Base-by-base conservation (phyloP, 2,329 filamentous ascomycete species). In the Beauveria scarabaeidicola region DNA sequence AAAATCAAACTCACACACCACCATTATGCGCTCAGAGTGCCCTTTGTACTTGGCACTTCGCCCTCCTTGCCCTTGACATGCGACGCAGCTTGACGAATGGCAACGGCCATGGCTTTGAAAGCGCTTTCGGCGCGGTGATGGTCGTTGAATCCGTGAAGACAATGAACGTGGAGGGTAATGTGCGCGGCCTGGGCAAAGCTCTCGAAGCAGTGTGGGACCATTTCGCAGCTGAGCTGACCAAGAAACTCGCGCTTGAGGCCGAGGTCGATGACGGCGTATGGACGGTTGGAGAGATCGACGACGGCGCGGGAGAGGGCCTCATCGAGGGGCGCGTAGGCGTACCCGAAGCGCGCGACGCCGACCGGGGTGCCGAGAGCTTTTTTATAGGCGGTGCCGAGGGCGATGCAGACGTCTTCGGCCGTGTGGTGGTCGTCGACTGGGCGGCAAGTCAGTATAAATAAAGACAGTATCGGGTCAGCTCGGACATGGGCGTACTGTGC, bases 341-440 rank as follows among this genome's bases (percentile, higher is more conserved):
- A 89, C 36, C 93, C 94, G 76, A 97, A 99, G 52, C 94, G 87
- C 61, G 90, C 89, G 52, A 97, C 85, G 19, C 93, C 94, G 29
- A 87, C 81, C 9, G 89, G 88, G 10, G 84, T 83, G 63, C 89
- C 87, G 46, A 99, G 84, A 17, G 92, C 90, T 52, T 81, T 74
- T 69, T 89, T 88, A 77, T 97, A 97, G 60, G 91, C 91, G 66
- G 81, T 80, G 52, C 94, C 94, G 23, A 99, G 85, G 15, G 93
- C 91, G 65, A 99, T 88, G 76, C 90, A 97, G 61, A 90, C 88
- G 72, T 99, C 94, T 79, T 99, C 94, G 64, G 92, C 89, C 9
- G 93, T 97, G 82, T 99, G 94, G 78, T 99, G 94, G 81, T 97
- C 94, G 77, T 99, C 94, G 73, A 99, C 91, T 93, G 27, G 17